Percentiles rank a stretch among this genome's conserved stretches.
These are phyloP conservation scores for Chiua virens DNA, from an alignment of 768 basidiomycete genomes.

Conservation along the genomic window DNA sequence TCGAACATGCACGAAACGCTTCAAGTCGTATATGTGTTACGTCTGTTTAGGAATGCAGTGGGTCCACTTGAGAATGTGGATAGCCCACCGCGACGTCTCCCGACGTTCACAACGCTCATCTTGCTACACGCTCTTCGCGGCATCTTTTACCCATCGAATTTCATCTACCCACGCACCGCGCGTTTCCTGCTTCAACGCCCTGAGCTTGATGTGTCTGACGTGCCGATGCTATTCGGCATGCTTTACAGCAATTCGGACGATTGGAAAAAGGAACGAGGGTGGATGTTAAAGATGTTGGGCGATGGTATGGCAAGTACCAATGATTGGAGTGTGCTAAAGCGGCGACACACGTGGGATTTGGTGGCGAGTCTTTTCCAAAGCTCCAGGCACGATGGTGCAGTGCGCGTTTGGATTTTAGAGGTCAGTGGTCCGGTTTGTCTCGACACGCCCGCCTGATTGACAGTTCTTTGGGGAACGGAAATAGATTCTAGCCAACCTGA, in stretches of 20 bases:
- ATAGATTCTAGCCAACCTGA: slow-evolving; percentile 75
- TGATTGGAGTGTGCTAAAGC: slow-evolving; percentile 81
- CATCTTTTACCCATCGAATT: slow-evolving; percentile 84
- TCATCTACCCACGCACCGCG: slow-evolving; percentile 83
- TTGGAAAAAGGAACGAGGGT: slow-evolving; percentile 85
- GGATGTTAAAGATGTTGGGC: slow-evolving; percentile 82
- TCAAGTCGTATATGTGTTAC: slow-evolving; percentile 71
- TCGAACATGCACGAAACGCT: slow-evolving; percentile 77
- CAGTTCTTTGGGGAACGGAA: background rate
- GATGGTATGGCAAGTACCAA: slow-evolving; percentile 74
- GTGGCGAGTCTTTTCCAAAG: slow-evolving; percentile 81
- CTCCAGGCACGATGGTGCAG: slow-evolving; percentile 47
- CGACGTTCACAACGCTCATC: slow-evolving; percentile 78
- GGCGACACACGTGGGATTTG: slow-evolving; percentile 87
- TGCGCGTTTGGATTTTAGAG: slow-evolving; percentile 66
- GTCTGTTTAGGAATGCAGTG: slow-evolving; percentile 28
- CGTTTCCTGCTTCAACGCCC: slow-evolving; percentile 91
- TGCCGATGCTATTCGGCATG: slow-evolving; percentile 89
- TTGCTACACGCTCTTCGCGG: slow-evolving; percentile 79
- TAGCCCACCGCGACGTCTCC: slow-evolving; percentile 56
- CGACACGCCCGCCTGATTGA: background rate
- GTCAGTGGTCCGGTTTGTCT: slow-evolving; percentile 38
- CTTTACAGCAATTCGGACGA: slow-evolving; percentile 77
- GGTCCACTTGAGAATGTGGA: slow-evolving; percentile 39
- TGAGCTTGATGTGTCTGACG: slow-evolving; percentile 74